phyloP scores from a whole-genome alignment of 805 yeast genomes.

The Lipomyces mesembrius region DNA sequence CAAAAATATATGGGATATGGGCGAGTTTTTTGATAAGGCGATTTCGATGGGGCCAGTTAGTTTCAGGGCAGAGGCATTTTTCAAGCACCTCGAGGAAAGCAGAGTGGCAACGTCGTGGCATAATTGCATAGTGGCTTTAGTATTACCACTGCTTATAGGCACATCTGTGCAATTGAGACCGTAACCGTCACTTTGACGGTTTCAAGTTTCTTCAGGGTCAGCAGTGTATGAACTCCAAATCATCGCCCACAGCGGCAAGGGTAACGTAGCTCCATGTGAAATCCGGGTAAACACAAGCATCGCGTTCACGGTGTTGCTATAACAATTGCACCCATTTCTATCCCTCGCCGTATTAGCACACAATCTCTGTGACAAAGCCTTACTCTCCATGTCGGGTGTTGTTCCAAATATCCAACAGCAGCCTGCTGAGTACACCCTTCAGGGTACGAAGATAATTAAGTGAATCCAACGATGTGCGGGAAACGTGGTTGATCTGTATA shows the following conservation, averaged over 20 bases:
- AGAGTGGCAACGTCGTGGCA: neutral
- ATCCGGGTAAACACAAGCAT: constrained; percentile 4
- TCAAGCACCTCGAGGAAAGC: neutral
- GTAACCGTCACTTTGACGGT: neutral
- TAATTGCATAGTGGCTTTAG: neutral
- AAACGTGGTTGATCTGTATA: neutral
- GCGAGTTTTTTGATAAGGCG: neutral
- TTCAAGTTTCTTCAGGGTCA: neutral
- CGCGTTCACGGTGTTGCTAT: neutral
- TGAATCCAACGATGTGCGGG: constrained; percentile 2
- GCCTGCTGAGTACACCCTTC: constrained; percentile 45
- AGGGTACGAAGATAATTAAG: constrained; percentile 38
- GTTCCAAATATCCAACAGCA: constrained; percentile 9
- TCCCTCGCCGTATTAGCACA: neutral
- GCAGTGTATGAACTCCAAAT: neutral
- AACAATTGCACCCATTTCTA: neutral
- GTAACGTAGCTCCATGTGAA: neutral
- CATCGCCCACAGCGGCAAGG: neutral
- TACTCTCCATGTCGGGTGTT: constrained; percentile 2
- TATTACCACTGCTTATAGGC: neutral
- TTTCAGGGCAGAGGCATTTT: neutral
- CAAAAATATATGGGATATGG: neutral
- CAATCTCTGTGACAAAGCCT: neutral
- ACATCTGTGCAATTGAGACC: neutral
- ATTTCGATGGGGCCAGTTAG: neutral